Percentiles rank a stretch among this genome's conserved stretches.
Conservation (phyloP, 1,284 basidiomycete species). For the Rhodotorula mucilaginosa region DNA sequence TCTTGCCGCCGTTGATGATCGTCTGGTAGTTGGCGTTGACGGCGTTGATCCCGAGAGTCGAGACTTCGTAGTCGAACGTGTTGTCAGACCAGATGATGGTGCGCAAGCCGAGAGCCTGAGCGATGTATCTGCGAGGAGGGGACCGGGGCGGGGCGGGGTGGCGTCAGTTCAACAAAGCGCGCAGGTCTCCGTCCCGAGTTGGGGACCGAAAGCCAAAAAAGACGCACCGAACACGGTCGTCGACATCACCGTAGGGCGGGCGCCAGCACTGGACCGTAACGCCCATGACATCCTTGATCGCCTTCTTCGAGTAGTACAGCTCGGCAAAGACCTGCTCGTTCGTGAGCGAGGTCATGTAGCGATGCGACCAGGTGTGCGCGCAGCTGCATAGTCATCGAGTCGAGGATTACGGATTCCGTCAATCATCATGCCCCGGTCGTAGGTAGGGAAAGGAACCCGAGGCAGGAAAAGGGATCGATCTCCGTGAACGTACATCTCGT, state of each 20-base stretch:
- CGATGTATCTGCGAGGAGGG: slow-evolving; percentile 50
- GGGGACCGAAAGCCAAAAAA: too few relatives aligned
- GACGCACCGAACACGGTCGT: neutral
- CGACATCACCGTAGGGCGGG: slow-evolving; percentile 49
- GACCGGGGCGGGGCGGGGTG: too few relatives aligned
- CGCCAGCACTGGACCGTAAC: slow-evolving; percentile 50
- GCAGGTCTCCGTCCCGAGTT: too few relatives aligned
- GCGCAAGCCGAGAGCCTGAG: slow-evolving; percentile 53
- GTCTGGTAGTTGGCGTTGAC: slow-evolving; percentile 52
- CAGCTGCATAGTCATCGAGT: neutral
- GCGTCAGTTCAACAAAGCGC: too few relatives aligned
- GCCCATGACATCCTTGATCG: slow-evolving; percentile 55
- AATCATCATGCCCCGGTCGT: neutral
- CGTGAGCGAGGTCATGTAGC: slow-evolving; percentile 52
- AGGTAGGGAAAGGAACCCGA: neutral
- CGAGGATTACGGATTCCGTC: too few relatives aligned
- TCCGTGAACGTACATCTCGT: slow-evolving; percentile 44
- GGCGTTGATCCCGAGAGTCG: slow-evolving; percentile 19
- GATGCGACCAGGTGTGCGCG: slow-evolving; percentile 35
- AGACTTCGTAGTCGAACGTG: slow-evolving; percentile 42
- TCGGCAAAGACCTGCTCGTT: slow-evolving; percentile 57
- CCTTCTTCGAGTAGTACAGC: slow-evolving; percentile 56
- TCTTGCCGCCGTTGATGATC: slow-evolving; percentile 48
- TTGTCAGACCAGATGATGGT: slow-evolving; percentile 56
- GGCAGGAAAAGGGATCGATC: neutral